Evolutionary conservation across 305 asterid species (phyloP), one percentile per base, ranked within the genome.

Genomic region (Rubia tinctorum): DNA sequence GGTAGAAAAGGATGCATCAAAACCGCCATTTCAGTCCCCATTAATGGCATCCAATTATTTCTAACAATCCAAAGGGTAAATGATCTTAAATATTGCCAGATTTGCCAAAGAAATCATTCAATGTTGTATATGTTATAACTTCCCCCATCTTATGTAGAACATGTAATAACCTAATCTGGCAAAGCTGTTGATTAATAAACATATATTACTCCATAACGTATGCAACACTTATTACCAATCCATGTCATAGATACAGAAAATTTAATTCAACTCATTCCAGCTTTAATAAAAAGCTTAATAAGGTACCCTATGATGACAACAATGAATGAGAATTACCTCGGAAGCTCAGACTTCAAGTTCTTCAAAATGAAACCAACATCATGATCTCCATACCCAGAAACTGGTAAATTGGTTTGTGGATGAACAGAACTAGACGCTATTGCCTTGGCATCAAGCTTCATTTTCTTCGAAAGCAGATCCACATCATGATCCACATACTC

Each of bases 301-400:
- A 53, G 23, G 60, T 18, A 18, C 11, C 59, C 7, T 49, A 18
- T 15, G 56, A 49, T 49, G 56, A 7, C 7, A n/a, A 53, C 4
- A 18, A 53, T 1, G 60, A 53, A 53, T 6, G 60, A 53, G 9
- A 49, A 49, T 53, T 53, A 53, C 60, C 60, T 53, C 10, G 23
- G 60, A 0, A 10, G 18, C 18, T 53, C 60, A 17, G 8, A 3
- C 10, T 53, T 53, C 22, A 53, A 7, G 25, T 53, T 18, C 10
- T 53, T 53, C 4, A 25, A 22, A 18, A 53, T 53, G 23, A 53
- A 53, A 18, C 60, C 60, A 53, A 17, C 60, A 53, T 1, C 60
- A 53, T 53, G 60, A 53, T 53, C 60, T 53, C n/a, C 60, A 53
- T 18, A n/a, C 60, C 60, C 60, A 53, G 59, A 8, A 53, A 53